phyloP scores from a whole-genome alignment of 345 rosid genomes.

The Rhizophora apiculata region DNA sequence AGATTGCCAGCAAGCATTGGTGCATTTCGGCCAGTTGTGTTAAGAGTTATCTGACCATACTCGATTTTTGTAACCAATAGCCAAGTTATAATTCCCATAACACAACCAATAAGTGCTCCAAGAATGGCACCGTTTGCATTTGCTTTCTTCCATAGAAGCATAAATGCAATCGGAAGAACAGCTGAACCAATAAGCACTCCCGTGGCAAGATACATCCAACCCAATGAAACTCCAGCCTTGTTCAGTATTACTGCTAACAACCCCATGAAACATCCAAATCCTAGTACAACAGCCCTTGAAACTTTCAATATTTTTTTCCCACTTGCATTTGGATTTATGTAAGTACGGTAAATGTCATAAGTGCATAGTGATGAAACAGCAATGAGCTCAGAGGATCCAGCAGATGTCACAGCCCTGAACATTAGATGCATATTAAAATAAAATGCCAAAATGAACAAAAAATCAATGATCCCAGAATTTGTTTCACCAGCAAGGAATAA shows the following conservation, averaged over 20 bases:
- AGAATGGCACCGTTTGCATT: constrained; percentile 76
- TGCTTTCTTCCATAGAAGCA: constrained; percentile 94
- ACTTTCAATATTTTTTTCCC: constrained; percentile 69
- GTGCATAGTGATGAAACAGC: constrained; percentile 92
- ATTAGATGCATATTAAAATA: neutral
- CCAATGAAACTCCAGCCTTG: constrained; percentile 84
- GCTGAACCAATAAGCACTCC: constrained; percentile 94
- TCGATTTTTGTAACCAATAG: constrained; percentile 54
- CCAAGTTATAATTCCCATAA: constrained; percentile 74
- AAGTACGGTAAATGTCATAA: constrained; percentile 81
- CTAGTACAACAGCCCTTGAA: constrained; percentile 66
- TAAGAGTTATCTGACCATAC: constrained; percentile 66
- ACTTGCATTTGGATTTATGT: constrained; percentile 73
- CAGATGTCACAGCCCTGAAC: constrained; percentile 93
- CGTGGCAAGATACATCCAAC: constrained; percentile 96
- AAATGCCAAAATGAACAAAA: neutral
- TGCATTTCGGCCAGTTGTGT: constrained; percentile 74
- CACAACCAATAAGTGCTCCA: constrained; percentile 65
- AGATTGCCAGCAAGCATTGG: constrained; percentile 90
- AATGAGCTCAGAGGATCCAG: constrained; percentile 84
- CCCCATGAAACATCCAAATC: constrained; percentile 96
- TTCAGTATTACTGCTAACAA: constrained; percentile 77
- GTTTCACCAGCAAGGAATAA: too few species aligned
- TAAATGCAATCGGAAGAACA: constrained; percentile 78
- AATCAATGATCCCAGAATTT: too few species aligned